These are phyloP conservation scores for Salix purpurea DNA, from an alignment of 345 rosid species.

Conservation along the genomic window DNA sequence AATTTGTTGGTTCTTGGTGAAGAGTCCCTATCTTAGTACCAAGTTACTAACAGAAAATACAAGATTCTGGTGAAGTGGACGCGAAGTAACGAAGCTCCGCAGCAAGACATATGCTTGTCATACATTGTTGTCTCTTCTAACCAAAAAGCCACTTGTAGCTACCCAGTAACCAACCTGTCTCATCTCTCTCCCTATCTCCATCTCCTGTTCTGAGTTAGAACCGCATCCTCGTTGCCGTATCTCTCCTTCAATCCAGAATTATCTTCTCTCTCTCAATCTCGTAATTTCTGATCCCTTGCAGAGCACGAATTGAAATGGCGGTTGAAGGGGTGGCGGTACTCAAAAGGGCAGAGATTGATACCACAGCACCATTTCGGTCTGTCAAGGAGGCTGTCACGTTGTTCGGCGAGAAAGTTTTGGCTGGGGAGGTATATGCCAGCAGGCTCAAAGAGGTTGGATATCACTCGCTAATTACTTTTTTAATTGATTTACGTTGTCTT, in stretches of 20 bases:
- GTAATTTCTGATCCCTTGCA: not conserved
- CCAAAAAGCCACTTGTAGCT: conserved; percentile 12
- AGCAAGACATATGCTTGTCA: conserved; percentile 19
- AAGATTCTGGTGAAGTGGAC: conserved; percentile 56
- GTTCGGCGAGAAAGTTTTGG: conserved; percentile 74
- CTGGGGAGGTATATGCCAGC: conserved; percentile 51
- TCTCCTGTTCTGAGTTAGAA: conserved; percentile 12
- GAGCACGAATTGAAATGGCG: conserved; percentile 17
- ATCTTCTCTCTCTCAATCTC: not conserved
- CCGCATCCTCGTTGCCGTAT: not conserved
- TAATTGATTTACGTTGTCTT: too few relatives aligned
- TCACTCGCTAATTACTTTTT: not conserved
- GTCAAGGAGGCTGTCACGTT: conserved; percentile 77
- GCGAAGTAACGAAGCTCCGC: conserved; percentile 53
- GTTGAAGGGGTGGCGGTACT: conserved; percentile 18
- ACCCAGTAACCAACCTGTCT: not conserved
- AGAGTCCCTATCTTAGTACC: conserved; percentile 21
- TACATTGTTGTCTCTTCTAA: conserved; percentile 2
- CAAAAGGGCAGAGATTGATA: conserved; percentile 71
- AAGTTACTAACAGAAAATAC: not conserved
- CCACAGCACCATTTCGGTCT: conserved; percentile 63
- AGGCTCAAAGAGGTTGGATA: conserved; percentile 48
- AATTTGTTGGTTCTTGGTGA: conserved; percentile 22
- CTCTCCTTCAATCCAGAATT: conserved; percentile 6
- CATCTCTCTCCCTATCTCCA: not conserved